Evolutionary conservation across 805 yeast species (phyloP).

Genomic region (Metschnikowia borealis): DNA sequence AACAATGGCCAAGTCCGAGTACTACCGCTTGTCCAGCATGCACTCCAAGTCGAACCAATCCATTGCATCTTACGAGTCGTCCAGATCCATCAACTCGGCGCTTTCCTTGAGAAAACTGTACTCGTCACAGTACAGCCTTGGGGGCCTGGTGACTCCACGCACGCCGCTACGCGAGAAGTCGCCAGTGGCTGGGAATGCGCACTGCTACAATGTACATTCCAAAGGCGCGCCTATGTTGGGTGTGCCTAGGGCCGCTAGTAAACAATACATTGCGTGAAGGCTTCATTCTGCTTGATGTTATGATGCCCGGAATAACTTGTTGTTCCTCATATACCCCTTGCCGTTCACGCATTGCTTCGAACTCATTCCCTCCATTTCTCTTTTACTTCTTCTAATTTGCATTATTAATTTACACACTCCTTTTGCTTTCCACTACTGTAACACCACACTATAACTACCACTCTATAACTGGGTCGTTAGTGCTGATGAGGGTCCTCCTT

Average conservation of each 20-base stretch:
- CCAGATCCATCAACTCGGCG: slow-evolving; percentile 9
- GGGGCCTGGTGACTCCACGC: slow-evolving; percentile 8
- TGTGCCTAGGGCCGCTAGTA: neutral
- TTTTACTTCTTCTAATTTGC: neutral
- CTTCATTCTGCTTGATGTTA: neutral
- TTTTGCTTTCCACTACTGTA: neutral
- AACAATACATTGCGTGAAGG: neutral
- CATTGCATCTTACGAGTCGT: slow-evolving; percentile 15
- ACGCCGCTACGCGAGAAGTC: slow-evolving; percentile 17
- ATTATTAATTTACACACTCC: slow-evolving; percentile 3
- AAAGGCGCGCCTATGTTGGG: slow-evolving; percentile 2
- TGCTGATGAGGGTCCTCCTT: slow-evolving; percentile 91
- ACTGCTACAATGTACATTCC: neutral
- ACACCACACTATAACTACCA: neutral
- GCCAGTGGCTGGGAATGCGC: slow-evolving; percentile 6
- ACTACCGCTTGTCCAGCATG: slow-evolving; percentile 19
- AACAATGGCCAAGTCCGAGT: slow-evolving; percentile 12
- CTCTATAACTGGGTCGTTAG: slow-evolving; percentile 21
- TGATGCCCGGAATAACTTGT: neutral
- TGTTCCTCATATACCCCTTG: neutral
- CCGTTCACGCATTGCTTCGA: neutral
- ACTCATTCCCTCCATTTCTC: neutral
- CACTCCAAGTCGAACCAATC: slow-evolving; percentile 13
- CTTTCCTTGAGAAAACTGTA: slow-evolving; percentile 14
- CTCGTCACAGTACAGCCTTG: slow-evolving; percentile 11